Evolutionary conservation across 164 flowering plant species (phyloP).

Genomic region (Taxillus chinensis): DNA sequence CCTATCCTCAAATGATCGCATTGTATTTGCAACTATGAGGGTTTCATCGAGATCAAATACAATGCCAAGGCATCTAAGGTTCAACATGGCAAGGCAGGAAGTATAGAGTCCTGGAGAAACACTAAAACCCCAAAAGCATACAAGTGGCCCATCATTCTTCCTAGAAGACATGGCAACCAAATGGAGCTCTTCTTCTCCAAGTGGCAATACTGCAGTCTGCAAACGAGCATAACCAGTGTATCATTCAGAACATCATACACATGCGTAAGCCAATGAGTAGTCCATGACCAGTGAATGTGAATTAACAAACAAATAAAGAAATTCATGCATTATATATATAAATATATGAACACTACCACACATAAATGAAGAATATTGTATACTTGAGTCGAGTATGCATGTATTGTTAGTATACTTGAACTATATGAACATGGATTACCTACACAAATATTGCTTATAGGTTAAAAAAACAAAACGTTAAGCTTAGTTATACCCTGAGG

Average conservation of each 20-base stretch:
- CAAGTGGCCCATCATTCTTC: conserved; percentile 29
- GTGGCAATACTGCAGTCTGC: conserved; percentile 81
- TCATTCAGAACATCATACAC: conserved; percentile 1
- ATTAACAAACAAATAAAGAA: no score
- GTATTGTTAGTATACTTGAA: no score
- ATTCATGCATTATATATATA: no score
- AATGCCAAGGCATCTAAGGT: conserved; percentile 96
- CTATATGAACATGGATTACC: no score
- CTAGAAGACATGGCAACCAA: conserved; percentile 87
- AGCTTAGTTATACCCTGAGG: no score
- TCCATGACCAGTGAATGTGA: no score
- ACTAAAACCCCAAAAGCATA: conserved; percentile 95
- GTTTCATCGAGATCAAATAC: conserved; percentile 99
- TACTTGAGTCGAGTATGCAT: no score
- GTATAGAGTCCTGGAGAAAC: conserved; percentile 59
- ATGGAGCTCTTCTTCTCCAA: conserved; percentile 84
- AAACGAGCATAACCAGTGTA: conserved; percentile 5
- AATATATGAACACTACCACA: no score
- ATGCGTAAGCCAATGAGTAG: no score
- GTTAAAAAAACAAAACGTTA: no score
- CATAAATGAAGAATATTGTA: no score
- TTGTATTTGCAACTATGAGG: conserved; percentile 91
- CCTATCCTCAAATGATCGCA: conserved; percentile 98
- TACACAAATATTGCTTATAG: no score
- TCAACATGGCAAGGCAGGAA: conserved; percentile 87